These are phyloP conservation scores for Xeromyces bisporus DNA, from an alignment of 495 filamentous ascomycete species.

Conservation along the genomic window DNA sequence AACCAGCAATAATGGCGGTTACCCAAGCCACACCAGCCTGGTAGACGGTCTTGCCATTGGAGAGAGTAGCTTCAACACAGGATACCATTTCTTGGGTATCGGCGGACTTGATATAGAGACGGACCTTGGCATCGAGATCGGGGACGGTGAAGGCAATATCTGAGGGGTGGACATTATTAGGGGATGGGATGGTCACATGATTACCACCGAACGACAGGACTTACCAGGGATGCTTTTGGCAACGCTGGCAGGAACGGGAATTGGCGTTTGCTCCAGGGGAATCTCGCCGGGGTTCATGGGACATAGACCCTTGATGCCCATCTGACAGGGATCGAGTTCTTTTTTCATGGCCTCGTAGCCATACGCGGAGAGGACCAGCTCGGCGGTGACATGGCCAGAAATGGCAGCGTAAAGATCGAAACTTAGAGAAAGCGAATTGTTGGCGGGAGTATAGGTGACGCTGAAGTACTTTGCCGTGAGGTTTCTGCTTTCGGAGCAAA, in stretches of 20 bases:
- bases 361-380: conserved; percentile 63
- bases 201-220: no score
- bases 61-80: conserved; percentile 77
- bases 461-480: conserved; percentile 75
- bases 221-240: conserved; percentile 50
- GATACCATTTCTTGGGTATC: conserved; percentile 49
- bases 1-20: conserved; percentile 68
- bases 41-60: conserved; percentile 87
- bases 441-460: conserved; percentile 60
- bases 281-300: conserved; percentile 84
- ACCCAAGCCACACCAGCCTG: conserved; percentile 78
- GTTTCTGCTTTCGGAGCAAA: conserved; percentile 61
- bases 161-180: no score
- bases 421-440: conserved; percentile 52
- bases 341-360: conserved; percentile 50
- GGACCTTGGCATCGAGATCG: conserved; percentile 80
- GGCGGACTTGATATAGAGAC: conserved; percentile 56
- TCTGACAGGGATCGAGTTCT: conserved; percentile 59
- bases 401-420: conserved; percentile 76
- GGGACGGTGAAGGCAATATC: conserved; percentile 77
- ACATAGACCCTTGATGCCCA: conserved; percentile 60
- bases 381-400: conserved; percentile 66
- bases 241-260: conserved; percentile 39
- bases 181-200: no score
- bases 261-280: conserved; percentile 47